Conservation (phyloP, 768 basidiomycete species). For the Boletus subparvulus region DNA sequence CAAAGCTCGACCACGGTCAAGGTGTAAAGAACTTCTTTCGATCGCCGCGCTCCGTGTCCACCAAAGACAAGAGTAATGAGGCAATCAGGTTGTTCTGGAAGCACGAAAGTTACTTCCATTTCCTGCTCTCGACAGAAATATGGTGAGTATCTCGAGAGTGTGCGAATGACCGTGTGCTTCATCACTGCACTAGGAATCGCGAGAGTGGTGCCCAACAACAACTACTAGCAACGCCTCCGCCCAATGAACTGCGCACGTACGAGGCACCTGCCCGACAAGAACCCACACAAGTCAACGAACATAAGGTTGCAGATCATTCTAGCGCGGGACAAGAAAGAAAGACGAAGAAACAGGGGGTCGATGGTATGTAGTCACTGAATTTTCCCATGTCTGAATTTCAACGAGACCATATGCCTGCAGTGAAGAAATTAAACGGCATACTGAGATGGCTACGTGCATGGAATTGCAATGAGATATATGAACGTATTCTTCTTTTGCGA, state of each 20-base stretch:
- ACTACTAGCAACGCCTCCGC: no score
- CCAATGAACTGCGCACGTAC: no score
- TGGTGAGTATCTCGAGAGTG: conserved; percentile 2
- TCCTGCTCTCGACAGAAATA: conserved; percentile 10
- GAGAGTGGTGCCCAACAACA: background rate
- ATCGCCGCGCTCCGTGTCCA: no score
- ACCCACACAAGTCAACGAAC: no score
- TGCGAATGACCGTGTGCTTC: background rate
- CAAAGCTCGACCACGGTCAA: background rate
- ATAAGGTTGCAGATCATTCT: background rate
- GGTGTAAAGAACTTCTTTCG: background rate
- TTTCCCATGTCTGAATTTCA: background rate
- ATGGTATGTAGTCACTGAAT: background rate
- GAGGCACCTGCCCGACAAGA: background rate
- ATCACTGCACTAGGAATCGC: background rate
- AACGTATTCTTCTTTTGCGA: background rate
- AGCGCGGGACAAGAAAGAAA: background rate
- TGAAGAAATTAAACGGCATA: background rate
- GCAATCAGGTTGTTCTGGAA: conserved; percentile 1
- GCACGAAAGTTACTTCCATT: conserved; percentile 7
- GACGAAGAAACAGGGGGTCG: background rate
- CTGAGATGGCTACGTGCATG: conserved; percentile 6
- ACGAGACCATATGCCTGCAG: background rate
- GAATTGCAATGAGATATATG: conserved; percentile 1
- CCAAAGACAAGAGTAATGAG: no score